These are phyloP conservation scores for Pythium monospermum DNA, from an alignment of 352 stramenopile genomes.

Conservation along the genomic window DNA sequence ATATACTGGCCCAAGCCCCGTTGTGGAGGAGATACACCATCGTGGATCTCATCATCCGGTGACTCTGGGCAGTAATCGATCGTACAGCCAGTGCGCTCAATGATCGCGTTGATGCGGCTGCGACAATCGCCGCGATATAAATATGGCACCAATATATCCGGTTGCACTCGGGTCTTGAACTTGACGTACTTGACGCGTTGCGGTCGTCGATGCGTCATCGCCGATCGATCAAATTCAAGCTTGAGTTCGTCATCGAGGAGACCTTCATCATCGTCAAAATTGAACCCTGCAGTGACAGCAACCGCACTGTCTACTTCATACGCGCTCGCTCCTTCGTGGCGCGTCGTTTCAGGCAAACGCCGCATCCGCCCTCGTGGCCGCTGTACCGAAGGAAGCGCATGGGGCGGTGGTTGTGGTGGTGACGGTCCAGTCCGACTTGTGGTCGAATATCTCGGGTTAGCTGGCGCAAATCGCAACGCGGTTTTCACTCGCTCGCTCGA, in stretches of 20 bases:
- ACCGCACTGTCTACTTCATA: constrained; percentile 2
- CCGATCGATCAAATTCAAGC: constrained; percentile 11
- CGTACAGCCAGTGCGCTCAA: constrained; percentile 36
- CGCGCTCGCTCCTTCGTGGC: neutral
- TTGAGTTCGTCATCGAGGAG: constrained; percentile 21
- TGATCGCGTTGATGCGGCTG: constrained; percentile 49
- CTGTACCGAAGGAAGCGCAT: too few species aligned
- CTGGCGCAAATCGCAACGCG: constrained; percentile 7
- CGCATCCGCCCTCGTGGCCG: too few species aligned
- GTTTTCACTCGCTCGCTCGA: neutral
- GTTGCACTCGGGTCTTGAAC: constrained; percentile 41
- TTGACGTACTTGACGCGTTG: constrained; percentile 58
- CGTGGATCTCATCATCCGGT: constrained; percentile 35
- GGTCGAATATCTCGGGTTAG: constrained; percentile 10
- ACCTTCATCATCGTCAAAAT: constrained; percentile 9
- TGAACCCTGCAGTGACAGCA: neutral
- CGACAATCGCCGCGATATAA: constrained; percentile 46
- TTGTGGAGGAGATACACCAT: constrained; percentile 19
- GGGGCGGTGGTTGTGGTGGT: too few species aligned
- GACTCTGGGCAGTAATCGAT: constrained; percentile 68
- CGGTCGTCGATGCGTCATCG: constrained; percentile 18
- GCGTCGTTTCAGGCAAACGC: too few species aligned
- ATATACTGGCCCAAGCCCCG: constrained; percentile 20
- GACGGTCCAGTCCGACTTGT: neutral
- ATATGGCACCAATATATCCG: constrained; percentile 52